Base-by-base conservation (phyloP, 2,329 filamentous ascomycete genomes). In the Penicillium verrucosum region DNA sequence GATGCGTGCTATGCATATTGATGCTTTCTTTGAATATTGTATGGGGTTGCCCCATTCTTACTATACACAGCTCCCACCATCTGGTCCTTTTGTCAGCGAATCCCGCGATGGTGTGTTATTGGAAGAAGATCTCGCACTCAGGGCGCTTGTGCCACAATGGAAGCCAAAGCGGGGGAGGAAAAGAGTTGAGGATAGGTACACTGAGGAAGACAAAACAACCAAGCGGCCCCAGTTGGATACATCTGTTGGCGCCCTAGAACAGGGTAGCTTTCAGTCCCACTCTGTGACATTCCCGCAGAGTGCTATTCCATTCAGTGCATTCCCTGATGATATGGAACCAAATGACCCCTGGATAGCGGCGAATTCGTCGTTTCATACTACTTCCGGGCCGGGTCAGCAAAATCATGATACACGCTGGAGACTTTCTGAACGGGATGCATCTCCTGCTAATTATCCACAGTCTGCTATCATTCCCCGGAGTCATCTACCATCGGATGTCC, bases 1-100 rank as follows among this genome's bases (percentile, higher is more conserved):
- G 92, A 94, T 97, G 90, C 90, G 91, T 71, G 92, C 92, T 5
- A 93, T 96, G 89, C 92, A 96, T 71, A 86, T 96, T 51, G 90
- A 96, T 78, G 89, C 91, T 11, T 97, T 97, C 72, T 97, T 96
- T 68, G 91, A 96, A 71, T 97, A 91, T 71, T 84, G 95, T 21
- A 81, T 93, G 60, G 85, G 86, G 47, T 91, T 91, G 61, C 78
- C 83, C 27, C 91, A 95, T 72, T 76, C 84, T 0, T 97, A 97
- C 73, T 96, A 88, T 78, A 86, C 83, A 16, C 84, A 90, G 36
- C 82, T 96, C 25, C 92, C 92, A 0, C 77, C 81, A 6, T 80
- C 82, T 14, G 78, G 83, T 30, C 83, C 86, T 52, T 84, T 88
- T 2, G 80, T 87, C 36, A 82, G 83, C 27, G 80, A 83, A 32